Percentiles rank a stretch among this genome's conserved stretches.
Evolutionary conservation across 495 filamentous ascomycete species (phyloP).

Genomic region (Penicillium argentinense): DNA sequence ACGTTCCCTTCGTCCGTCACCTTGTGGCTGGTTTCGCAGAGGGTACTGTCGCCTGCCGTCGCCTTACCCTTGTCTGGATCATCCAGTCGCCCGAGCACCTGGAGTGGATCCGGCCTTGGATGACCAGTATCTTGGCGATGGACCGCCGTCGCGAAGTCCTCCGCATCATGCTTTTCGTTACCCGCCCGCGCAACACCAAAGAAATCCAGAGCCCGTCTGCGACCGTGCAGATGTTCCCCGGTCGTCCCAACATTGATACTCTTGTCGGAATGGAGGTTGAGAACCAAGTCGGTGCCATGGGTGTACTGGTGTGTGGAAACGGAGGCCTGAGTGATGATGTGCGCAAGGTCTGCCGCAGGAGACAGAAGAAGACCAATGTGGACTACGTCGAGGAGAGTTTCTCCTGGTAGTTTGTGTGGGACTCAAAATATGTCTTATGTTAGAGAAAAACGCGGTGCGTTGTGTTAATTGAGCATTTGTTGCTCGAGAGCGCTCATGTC

Average conservation of each 20-base stretch:
- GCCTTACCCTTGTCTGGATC: constrained; percentile 84
- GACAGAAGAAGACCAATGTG: constrained; percentile 62
- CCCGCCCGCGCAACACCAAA: constrained; percentile 69
- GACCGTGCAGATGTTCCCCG: constrained; percentile 82
- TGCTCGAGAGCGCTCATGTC: constrained; percentile 5
- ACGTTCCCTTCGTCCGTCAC: constrained; percentile 83
- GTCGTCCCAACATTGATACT: constrained; percentile 76
- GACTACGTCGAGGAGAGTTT: constrained; percentile 90
- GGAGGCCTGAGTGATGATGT: constrained; percentile 84
- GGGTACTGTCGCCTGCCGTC: constrained; percentile 74
- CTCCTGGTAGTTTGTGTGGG: constrained; percentile 61
- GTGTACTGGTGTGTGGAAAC: constrained; percentile 86
- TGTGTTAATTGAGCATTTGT: constrained; percentile 6
- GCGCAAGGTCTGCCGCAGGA: constrained; percentile 65
- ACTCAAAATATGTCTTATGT: background rate
- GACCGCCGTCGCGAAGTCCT: constrained; percentile 74
- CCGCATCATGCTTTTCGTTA: constrained; percentile 83
- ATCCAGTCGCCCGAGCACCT: constrained; percentile 83
- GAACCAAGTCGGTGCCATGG: constrained; percentile 80
- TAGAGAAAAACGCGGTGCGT: background rate
- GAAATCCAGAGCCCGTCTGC: constrained; percentile 68
- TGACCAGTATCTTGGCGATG: constrained; percentile 82
- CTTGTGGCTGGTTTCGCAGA: constrained; percentile 72
- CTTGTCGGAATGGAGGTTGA: constrained; percentile 75
- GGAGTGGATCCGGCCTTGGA: constrained; percentile 93